Base-by-base conservation (phyloP, 345 rosid species). In the Ricinus communis region DNA sequence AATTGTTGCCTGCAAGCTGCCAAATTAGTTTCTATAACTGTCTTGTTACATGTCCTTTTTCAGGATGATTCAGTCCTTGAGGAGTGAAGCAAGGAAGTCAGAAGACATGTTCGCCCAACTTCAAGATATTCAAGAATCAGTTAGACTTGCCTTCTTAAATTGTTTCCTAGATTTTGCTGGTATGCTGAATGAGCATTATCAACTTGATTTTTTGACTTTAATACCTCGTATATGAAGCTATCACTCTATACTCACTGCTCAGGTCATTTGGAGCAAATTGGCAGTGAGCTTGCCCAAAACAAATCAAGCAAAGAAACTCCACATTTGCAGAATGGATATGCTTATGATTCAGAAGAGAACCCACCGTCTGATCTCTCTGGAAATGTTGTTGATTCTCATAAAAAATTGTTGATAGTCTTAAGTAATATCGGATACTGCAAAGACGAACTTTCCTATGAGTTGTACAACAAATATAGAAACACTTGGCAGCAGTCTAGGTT, bases 81-180 rank as follows among this genome's bases (percentile, higher is more conserved):
- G 79, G 88, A 73, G 77, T 73, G 99, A 95, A 80, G 96, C 88
- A 64, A 73, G 87, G 61, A 89, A 84, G 72, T 92, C 92, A 25
- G 97, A 92, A 71, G 90, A 95, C 76, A 85, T 87, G 83, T 83
- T 81, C 75, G 66, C 69, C 41, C 98, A 89, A 71, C 85, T 95
- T 77, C 94, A 89, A 75, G 99, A 92, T 81, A 90, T 88, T 80
- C 87, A 88, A 79, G 90, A 86, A 81, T 89, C 98, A 63, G 90
- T 95, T 70, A 86, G 96, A 79, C 90, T 95, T 71, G 91, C 99
- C 19, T 88, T 92, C 82, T 76, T 95, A 70, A 95, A 95, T 72
- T 93, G 98, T 79, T 95, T 92, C 80, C 86, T 95, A 71, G 99
- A 95, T 87, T 95, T 95, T 81, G 98, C 96, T 71, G 98, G 98